Percentiles rank a stretch among this genome's conserved stretches.
phyloP scores from a whole-genome alignment of 2,329 filamentous ascomycete species.

The Aspergillus sp. region DNA sequence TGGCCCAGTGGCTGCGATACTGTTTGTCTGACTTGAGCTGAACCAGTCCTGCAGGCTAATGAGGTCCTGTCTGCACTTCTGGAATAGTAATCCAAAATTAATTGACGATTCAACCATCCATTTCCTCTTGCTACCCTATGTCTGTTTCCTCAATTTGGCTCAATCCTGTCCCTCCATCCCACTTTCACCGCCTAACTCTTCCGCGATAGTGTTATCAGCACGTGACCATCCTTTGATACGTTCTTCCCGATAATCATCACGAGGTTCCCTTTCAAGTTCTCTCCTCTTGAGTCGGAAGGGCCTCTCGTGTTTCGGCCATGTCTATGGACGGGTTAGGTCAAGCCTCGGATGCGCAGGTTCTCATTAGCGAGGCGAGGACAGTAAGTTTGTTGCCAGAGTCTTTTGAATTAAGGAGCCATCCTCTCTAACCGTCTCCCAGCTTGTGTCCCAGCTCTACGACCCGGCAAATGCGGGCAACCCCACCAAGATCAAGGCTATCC shows the following conservation, averaged over 20 bases:
- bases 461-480: conserved; percentile 39
- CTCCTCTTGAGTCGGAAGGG: background rate
- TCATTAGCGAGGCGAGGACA: conserved; percentile 22
- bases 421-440: conserved; percentile 15
- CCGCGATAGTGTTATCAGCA: conserved; percentile 17
- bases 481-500: conserved; percentile 45
- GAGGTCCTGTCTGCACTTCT: no score
- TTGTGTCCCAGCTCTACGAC: conserved; percentile 34
- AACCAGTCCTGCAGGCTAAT: no score
- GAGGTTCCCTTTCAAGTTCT: background rate
- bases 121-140: no score
- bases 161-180: conserved; percentile 6
- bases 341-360: conserved; percentile 16
- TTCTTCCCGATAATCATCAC: background rate
- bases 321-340: conserved; percentile 17
- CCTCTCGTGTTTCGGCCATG: conserved; percentile 16
- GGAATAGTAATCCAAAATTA: no score
- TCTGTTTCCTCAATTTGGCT: background rate
- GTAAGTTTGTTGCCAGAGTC: conserved; percentile 10
- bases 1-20: no score
- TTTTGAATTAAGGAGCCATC: no score
- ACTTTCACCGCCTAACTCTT: conserved; percentile 12
- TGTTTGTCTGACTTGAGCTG: no score
- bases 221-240: conserved; percentile 11
- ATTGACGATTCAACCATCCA: no score